Base-by-base conservation (phyloP, 2,329 filamentous ascomycete genomes). In the Nannizziopsis arthrosporioides region DNA sequence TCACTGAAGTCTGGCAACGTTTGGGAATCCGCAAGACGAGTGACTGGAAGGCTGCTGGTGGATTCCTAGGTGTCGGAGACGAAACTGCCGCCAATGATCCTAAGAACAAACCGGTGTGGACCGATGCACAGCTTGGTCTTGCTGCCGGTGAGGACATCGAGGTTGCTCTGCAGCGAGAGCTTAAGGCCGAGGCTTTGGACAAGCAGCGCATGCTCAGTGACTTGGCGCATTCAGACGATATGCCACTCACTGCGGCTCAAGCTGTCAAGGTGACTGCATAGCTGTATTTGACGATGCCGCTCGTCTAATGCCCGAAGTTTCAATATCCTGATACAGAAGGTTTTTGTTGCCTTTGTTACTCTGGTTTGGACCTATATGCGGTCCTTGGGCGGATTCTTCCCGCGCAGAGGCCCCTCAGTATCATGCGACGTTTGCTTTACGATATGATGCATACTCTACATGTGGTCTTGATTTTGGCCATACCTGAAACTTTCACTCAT, bases 1-100 rank as follows among this genome's bases (percentile, higher is more conserved):
- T 98, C 31, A 85, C 94, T 58, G 77, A 79, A 57, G 90, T 98
- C 51, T 98, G 90, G 89, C 78, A 74, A 42, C 80, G 90, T 60
- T 78, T 98, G 2, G 81, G 80, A 52, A 89, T 95, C 69, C 94
- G 93, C 75, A 84, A 90, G 59, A 94, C 90, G 22, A 86, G 82
- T 50, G 84, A 94, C 60, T 98, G 92, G 92, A 84, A 85, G 27
- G 79, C 81, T 11, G 77, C 92, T 62, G 92, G 92, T 41, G 92
- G 92, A 6, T 95, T 96, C 68, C 85, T 96, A 50, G 92, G 90
- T 46, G 92, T 98, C 7, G 92, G 92, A 17, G 45, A 47, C 31
- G 45, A 47, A 5, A 30, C 30, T 15, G 82, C 87, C 55, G 70
- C 82, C 50, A 42, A 50, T 17, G 67, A 73, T 48, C 70, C 69